A percentile compares a stretch with the other conserved stretches of the same genome.
Evolutionary conservation across 257 asterid genomes (phyloP).

Genomic region (Solanum sejunctum): DNA sequence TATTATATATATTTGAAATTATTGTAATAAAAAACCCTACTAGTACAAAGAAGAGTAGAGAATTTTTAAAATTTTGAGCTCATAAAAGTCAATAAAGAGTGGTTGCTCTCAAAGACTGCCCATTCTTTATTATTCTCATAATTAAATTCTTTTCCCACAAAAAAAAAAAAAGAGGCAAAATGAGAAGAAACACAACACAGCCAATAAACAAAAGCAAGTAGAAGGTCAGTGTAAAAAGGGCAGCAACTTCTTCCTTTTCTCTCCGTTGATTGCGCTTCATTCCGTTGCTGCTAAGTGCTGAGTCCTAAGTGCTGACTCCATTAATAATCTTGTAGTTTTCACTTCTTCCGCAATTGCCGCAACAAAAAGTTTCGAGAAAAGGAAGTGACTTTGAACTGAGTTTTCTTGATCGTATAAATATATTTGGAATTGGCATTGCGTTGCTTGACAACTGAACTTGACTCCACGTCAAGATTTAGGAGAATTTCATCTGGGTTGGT

Average conservation of each 20-base stretch:
- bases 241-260: not conserved
- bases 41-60: not conserved
- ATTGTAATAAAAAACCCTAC: not conserved
- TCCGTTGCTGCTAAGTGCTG: not conserved
- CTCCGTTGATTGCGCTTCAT: conserved; percentile 66
- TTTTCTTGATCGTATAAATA: conserved; percentile 11
- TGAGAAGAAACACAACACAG: not conserved
- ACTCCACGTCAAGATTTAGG: conserved; percentile 44
- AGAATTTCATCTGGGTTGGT: conserved; percentile 26
- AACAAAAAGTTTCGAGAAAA: not conserved
- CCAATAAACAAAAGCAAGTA: not conserved
- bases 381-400: conserved; percentile 6
- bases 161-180: not conserved
- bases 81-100: not conserved
- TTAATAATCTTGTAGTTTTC: not conserved
- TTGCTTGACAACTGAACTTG: conserved; percentile 7
- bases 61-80: not conserved
- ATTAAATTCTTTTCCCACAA: not conserved
- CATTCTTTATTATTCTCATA: not conserved
- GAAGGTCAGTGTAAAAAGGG: not conserved
- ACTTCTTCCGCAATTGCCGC: conserved; percentile 52
- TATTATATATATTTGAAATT: no score
- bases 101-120: conserved; percentile 17
- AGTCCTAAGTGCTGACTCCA: conserved; percentile 18
- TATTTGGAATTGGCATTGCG: not conserved